Evolutionary conservation across 2,329 filamentous ascomycete genomes (phyloP), one percentile per base, ranked within the genome.

Genomic region (Arthrinium puccinioides): DNA sequence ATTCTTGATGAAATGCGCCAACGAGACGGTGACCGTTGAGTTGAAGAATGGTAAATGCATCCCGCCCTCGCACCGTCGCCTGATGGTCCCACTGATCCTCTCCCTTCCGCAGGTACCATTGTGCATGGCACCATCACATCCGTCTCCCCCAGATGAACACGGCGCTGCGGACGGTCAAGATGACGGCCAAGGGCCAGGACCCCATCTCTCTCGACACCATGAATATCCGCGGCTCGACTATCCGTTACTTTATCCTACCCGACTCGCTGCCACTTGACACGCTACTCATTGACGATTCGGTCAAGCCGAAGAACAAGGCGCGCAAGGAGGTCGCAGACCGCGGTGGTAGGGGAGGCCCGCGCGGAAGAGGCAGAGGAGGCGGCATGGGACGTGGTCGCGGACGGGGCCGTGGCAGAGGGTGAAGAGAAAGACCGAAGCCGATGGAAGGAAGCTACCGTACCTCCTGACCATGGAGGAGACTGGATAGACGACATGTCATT

Each of bases 221-320:
- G 77, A 96, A 94, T 68, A 85, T 98, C 49, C 87, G 92, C 50
- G 92, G 92, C 53, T 94, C 86, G 44, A 96, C 89, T 15, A 94
- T 98, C 61, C 82, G 92, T 64, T 96, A 96, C 68, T 90, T 85
- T 61, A 95, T 98, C 60, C 82, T 98, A 9, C 92, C 92, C 39
- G 92, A 98, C 68, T 92, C 86, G 46, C 75, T 98, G 54, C 90
- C 90, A 26, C 76, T 98, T 47, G 92, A 98, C 64, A 96, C 90
- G 27, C 76, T 98, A 37, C 76, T 98, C 44, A 88, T 98, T 51
- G 92, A 98, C 61, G 92, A 98, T 66, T 81, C 87, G 54, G 88
- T 90, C 36, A 98, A 98, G 73, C 90, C 92, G 44, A 97, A 97
- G 84, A 98, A 98, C 70, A 98, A 98, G 80, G 90, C 92, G 19